Base-by-base conservation (phyloP, 345 rosid species). In the Camelina laxa region DNA sequence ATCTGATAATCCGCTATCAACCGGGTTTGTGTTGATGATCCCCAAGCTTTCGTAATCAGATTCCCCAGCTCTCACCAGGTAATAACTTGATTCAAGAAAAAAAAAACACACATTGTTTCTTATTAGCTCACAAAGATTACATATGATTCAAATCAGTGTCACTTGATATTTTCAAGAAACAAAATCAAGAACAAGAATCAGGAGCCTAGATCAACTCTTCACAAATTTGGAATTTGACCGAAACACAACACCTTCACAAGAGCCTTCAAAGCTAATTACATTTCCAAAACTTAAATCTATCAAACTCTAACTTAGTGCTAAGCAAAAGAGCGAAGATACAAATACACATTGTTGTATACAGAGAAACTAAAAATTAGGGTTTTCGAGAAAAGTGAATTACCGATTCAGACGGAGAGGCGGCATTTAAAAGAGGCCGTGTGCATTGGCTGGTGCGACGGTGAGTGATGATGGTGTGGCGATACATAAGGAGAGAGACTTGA, bases 51-150 rank as follows among this genome's bases (percentile, higher is more conserved):
- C 98, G 67, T 61, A 93, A 74, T 87, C 89, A 7, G 98, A 93
- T 80, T 89, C 96, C 21, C 97, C 98, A 56, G 98, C 93, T 82
- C 97, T 87, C 84, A 93, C 97, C 67, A 93, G 83, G 69, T 77
- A 89, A 67, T 93, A 93, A 78, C 97, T 91, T 85, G 5, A 65
- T 36, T 31, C 72, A 61, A 73, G 47, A 50, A 80, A 75, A 60
- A 69, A 71, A 50, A 39, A 17, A 56, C 27, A 24, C 38, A 35
- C 38, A 70, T 14, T 13, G 55, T 57, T 16, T 24, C 27, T 2
- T 48, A 47, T 66, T 57, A 65, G 77, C 49, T 56, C 9, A 7
- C 7, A 13, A 36, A 24, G 27, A 24, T 24, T 24, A 24, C 7
- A 50, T 50, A 20, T 10, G 11, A 20, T 11, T 51, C 16, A 12